Base-by-base conservation (phyloP, 441 rosid species). In the Euphorbia celastroides region DNA sequence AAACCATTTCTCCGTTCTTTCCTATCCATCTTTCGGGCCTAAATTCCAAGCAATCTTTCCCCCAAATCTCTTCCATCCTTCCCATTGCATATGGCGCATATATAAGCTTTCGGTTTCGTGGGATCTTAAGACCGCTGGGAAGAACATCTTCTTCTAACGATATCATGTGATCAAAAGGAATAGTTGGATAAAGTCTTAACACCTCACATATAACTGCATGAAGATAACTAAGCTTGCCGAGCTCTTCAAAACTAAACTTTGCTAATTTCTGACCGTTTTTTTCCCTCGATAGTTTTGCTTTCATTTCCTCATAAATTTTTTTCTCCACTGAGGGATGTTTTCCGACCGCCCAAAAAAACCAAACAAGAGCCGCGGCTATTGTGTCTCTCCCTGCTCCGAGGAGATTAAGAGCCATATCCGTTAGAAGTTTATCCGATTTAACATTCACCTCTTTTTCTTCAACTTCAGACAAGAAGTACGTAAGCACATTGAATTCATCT, bases 1-100 rank as follows among this genome's bases (percentile, higher is more conserved):
- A 54, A 16, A 59, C 41, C 17, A 76, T 72, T 13, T 25, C 59
- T 11, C 76, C 78, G 30, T 26, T 9, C 17, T 62, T 57, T 10
- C 72, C 61, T 22, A 80, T 41, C 83, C 83, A 77, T 60, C 83
- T 80, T 63, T 80, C 77, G 6, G 81, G 83, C 60, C 67, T 74
- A 71, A 80, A 80, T 25, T 77, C 83, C 46, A 52, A 20, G 67
- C 79, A 80, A 68, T 77, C 82, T 20, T 71, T 25, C 0, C 80
- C 82, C 84, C 82, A 78, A 8, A 75, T 62, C 1, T 57, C 64
- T 62, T 74, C 52, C 80, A 75, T 78, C 0, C 68, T 65, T 65
- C 68, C 59, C 32, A 52, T 32, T 12, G 68, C 0, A n/a, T 65
- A 51, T 22, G 60, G 25, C 12, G 70, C 63, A 30, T 64, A 56